A percentile compares a stretch with the other conserved stretches of the same genome.
Evolutionary conservation across 768 basidiomycete genomes (phyloP).

Genomic region (Mrakia hoshinonis): DNA sequence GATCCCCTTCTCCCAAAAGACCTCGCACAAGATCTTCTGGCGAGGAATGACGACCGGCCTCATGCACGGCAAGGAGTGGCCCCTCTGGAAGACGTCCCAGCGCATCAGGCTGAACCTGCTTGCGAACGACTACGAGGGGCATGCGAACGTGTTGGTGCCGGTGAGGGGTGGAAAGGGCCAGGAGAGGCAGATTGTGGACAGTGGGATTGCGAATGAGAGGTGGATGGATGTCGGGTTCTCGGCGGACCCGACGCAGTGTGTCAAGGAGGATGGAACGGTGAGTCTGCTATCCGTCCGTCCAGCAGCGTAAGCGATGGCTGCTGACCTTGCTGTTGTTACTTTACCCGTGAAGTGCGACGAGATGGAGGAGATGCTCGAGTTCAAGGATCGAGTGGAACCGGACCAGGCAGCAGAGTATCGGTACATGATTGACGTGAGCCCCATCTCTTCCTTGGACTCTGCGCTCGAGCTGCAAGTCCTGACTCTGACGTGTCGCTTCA

Average conservation of each 20-base stretch:
- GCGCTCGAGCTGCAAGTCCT: neutral
- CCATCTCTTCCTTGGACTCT: neutral
- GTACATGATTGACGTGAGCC: conserved; percentile 21
- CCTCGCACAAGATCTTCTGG: conserved; percentile 25
- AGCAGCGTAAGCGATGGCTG: neutral
- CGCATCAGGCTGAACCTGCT: conserved; percentile 11
- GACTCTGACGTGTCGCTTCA: neutral
- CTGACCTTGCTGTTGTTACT: neutral
- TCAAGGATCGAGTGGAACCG: neutral
- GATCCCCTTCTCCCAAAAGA: conserved; percentile 11
- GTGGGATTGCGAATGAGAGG: conserved; percentile 4
- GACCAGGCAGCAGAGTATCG: conserved; percentile 7
- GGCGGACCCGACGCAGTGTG: conserved; percentile 15
- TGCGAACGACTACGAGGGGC: neutral
- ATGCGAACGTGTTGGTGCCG: neutral
- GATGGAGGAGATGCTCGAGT: conserved; percentile 23
- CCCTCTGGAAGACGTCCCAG: conserved; percentile 9
- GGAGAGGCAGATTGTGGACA: conserved; percentile 13
- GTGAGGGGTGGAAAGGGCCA: neutral
- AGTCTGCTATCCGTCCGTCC: neutral
- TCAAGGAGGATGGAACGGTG: conserved; percentile 19
- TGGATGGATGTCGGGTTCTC: conserved; percentile 27
- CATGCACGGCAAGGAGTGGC: conserved; percentile 13
- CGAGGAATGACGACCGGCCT: conserved; percentile 21
- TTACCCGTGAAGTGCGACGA: neutral